Conservation (phyloP, 805 yeast genomes). For the Candida hispaniensis region DNA sequence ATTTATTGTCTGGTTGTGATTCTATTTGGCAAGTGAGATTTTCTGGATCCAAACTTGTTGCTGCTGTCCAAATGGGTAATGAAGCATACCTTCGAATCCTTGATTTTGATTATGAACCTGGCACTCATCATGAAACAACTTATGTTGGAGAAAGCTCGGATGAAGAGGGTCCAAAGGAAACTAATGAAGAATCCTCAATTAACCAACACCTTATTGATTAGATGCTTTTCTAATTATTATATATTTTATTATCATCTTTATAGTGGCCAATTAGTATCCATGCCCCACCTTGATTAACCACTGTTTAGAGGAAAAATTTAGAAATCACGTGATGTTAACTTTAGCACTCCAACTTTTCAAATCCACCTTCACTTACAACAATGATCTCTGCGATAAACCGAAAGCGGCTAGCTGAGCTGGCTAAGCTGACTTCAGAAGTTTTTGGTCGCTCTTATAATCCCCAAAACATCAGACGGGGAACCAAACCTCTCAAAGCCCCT, state of each 20-base stretch:
- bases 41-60: slow-evolving; percentile 73
- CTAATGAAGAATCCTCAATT: background rate
- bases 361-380: too few species aligned
- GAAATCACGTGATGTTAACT: too few species aligned
- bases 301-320: too few species aligned
- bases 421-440: slow-evolving; percentile 26
- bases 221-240: too few species aligned
- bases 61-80: slow-evolving; percentile 71
- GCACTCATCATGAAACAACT: slow-evolving; percentile 8
- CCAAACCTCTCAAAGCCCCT: slow-evolving; percentile 27
- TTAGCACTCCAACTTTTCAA: too few species aligned
- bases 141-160: slow-evolving; percentile 6
- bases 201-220: too few species aligned
- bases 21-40: slow-evolving; percentile 93
- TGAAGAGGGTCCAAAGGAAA: too few species aligned
- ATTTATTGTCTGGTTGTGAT: slow-evolving; percentile 64
- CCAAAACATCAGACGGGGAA: slow-evolving; percentile 26
- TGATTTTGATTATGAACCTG: slow-evolving; percentile 49
- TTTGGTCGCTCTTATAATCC: slow-evolving; percentile 30
- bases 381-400: slow-evolving; percentile 2
- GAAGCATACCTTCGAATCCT: slow-evolving; percentile 72
- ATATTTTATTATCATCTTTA: too few species aligned
- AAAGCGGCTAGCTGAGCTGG: slow-evolving; percentile 22
- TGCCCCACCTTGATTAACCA: too few species aligned
- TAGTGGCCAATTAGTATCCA: too few species aligned